Percentiles rank a stretch among this genome's conserved stretches.
phyloP scores from a whole-genome alignment of 805 yeast genomes.

The Schwanniomyces polymorphus region DNA sequence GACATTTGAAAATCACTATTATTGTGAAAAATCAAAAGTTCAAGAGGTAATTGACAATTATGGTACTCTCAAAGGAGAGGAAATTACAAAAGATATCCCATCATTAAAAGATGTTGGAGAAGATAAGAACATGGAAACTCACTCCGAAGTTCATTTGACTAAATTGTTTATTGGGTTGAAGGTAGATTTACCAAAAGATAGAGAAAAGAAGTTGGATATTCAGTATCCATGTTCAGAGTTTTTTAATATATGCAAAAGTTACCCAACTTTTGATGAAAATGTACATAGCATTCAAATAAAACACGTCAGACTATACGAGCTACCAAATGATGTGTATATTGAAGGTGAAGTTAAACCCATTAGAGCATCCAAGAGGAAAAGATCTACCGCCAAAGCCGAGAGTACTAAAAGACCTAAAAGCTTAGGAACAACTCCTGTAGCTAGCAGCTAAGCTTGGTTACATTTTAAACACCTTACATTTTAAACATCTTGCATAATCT shows the following conservation, averaged over 20 bases:
- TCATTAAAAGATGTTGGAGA: conserved; percentile 8
- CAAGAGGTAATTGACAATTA: conserved; percentile 58
- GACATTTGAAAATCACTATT: conserved; percentile 58
- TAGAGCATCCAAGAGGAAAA: conserved; percentile 48
- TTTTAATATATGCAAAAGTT: conserved; percentile 72
- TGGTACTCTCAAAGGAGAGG: conserved; percentile 60
- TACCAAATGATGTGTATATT: conserved; percentile 78
- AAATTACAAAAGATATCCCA: conserved; percentile 21
- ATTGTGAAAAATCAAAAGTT: conserved; percentile 49
- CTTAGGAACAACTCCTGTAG: conserved; percentile 10
- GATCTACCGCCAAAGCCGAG: conserved; percentile 10
- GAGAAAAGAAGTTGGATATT: conserved; percentile 63
- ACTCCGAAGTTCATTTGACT: conserved; percentile 54
- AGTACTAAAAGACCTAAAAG: conserved; percentile 23
- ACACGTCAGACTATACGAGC: conserved; percentile 64
- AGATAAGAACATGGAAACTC: conserved; percentile 11
- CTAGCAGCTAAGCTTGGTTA: conserved; percentile 10
- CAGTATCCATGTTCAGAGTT: conserved; percentile 91
- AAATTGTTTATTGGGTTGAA: conserved; percentile 81
- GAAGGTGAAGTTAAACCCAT: conserved; percentile 79
- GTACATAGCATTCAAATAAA: conserved; percentile 63
- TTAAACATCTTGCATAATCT: not conserved
- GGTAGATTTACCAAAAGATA: conserved; percentile 46
- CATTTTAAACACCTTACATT: not conserved
- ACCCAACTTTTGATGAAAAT: conserved; percentile 65